Percentiles rank a stretch among this genome's conserved stretches.
These are phyloP conservation scores for Globisporangium irregulare DNA, from an alignment of 352 stramenopile genomes.

Conservation along the genomic window DNA sequence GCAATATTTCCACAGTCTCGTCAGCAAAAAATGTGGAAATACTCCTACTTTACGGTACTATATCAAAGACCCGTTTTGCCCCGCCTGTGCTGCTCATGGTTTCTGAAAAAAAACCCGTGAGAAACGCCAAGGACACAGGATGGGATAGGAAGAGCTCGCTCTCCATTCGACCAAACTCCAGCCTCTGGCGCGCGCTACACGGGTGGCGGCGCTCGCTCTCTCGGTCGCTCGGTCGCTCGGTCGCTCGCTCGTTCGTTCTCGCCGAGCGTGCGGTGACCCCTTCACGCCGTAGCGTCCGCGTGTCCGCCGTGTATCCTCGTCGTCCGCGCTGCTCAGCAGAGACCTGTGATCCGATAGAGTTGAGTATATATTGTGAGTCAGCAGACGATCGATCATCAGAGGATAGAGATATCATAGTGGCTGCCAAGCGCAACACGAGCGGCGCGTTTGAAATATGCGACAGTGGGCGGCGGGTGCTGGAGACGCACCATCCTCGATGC, in stretches of 20 bases:
- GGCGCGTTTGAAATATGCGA: constrained; percentile 9
- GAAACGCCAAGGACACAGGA: constrained; percentile 1
- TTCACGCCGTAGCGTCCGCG: background rate
- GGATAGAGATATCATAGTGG: background rate
- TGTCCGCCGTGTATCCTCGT: background rate
- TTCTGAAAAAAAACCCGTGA: background rate
- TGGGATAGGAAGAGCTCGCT: constrained; percentile 9
- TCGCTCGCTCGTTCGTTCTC: background rate
- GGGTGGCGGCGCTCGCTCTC: constrained; percentile 3
- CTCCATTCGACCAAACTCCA: constrained; percentile 6
- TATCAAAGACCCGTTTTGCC: no score
- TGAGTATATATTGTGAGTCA: no score
- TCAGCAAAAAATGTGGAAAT: no score
- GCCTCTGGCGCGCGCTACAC: background rate
- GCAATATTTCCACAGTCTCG: no score
- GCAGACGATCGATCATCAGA: no score
- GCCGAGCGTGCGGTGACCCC: background rate
- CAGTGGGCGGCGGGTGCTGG: constrained; percentile 4
- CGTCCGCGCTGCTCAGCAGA: background rate
- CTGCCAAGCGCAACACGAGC: background rate
- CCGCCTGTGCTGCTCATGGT: no score
- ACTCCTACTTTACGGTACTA: no score
- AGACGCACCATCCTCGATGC: background rate
- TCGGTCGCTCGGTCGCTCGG: background rate
- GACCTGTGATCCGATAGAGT: background rate